Conservation (phyloP, 129 eudicot species). For the Lactuca saligna region DNA sequence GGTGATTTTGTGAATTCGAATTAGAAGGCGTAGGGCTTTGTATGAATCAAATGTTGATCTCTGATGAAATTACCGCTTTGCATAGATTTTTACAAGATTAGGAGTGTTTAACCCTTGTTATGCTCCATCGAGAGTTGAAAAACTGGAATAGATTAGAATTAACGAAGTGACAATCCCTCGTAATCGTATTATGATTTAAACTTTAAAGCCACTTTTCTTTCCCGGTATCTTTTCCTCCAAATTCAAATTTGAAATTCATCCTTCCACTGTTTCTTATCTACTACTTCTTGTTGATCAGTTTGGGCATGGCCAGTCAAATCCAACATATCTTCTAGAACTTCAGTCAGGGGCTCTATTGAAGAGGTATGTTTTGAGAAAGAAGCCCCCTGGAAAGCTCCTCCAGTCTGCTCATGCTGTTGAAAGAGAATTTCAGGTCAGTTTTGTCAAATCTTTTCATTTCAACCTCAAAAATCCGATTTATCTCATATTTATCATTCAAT, state of each 20-base stretch:
- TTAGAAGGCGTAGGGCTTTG: neutral
- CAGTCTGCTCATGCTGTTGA: slow-evolving; percentile 96
- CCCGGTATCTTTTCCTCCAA: neutral
- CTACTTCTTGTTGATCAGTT: slow-evolving; percentile 45
- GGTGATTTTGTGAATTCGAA: neutral
- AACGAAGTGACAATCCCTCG: neutral
- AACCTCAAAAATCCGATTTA: neutral
- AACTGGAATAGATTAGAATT: neutral
- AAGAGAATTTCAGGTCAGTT: slow-evolving; percentile 79
- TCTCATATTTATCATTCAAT: neutral
- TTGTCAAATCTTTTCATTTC: neutral
- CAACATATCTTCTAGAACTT: slow-evolving; percentile 77
- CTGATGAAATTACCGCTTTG: slow-evolving; percentile 11
- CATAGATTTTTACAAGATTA: neutral
- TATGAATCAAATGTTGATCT: neutral
- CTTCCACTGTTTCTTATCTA: slow-evolving; percentile 3
- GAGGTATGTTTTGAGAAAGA: slow-evolving; percentile 83
- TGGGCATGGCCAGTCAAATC: slow-evolving; percentile 98
- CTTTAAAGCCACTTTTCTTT: no score
- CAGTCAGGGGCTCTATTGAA: slow-evolving; percentile 50
- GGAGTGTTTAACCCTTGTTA: neutral
- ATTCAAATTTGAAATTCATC: neutral
- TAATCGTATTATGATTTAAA: no score
- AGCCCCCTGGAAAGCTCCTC: slow-evolving; percentile 84
- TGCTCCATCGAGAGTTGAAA: neutral